A percentile compares a stretch with the other conserved stretches of the same genome.
These are phyloP conservation scores for Neofusicoccum parvum DNA, from an alignment of 2,329 filamentous ascomycete genomes.

Conservation along the genomic window DNA sequence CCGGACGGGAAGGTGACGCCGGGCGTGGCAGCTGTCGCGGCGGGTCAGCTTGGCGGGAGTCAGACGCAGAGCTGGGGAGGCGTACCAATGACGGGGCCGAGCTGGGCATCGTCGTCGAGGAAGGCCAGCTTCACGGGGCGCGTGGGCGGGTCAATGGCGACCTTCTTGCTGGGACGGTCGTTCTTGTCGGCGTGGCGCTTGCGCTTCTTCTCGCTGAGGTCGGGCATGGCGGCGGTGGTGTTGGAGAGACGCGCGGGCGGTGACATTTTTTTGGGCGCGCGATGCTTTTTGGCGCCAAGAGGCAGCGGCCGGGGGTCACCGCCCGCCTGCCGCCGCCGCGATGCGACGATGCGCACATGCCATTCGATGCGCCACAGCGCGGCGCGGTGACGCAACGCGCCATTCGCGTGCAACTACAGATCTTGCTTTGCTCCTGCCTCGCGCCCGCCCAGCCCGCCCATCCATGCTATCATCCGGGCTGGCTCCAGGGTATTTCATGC, in stretches of 20 bases:
- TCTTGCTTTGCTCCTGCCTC: background rate
- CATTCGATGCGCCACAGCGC: background rate
- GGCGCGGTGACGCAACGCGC: conserved; percentile 9
- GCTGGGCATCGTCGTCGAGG: conserved; percentile 49
- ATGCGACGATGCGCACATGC: background rate
- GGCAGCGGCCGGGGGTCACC: background rate
- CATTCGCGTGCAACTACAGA: conserved; percentile 12
- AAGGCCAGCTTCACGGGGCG: conserved; percentile 46
- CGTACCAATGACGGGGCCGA: conserved; percentile 55
- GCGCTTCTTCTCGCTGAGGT: conserved; percentile 37
- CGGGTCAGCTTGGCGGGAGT: conserved; percentile 7
- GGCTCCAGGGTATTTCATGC: background rate
- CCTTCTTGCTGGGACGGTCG: conserved; percentile 47
- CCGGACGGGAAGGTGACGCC: conserved; percentile 44
- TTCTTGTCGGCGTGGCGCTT: conserved; percentile 37
- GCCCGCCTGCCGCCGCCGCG: no score
- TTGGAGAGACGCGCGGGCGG: background rate
- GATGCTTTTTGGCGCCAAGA: background rate
- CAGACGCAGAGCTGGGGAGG: background rate
- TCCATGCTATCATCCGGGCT: conserved; percentile 4
- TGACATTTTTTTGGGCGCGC: conserved; percentile 9
- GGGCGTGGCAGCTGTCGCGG: conserved; percentile 41
- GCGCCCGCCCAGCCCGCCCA: background rate
- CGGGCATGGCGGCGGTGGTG: conserved; percentile 28
- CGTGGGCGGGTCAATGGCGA: conserved; percentile 42